Evolutionary conservation across 495 filamentous ascomycete genomes (phyloP), one percentile per base, ranked within the genome.

Genomic region (Penicillium paxilli): DNA sequence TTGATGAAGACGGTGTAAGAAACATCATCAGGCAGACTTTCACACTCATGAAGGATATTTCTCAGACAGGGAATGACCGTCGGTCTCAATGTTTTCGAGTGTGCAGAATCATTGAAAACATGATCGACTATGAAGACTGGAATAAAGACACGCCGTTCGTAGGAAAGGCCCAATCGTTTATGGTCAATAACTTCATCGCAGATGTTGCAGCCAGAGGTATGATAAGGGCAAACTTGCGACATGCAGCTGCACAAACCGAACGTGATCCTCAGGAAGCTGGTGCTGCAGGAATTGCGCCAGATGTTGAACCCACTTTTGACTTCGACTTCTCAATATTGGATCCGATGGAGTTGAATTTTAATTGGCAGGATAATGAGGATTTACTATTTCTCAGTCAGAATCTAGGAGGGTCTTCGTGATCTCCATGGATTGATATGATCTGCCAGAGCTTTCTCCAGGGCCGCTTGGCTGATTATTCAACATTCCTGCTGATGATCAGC

Each of bases 61-160:
- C 47, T 38, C 30, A 49, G 16, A 49, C 47, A 23, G 47, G 19
- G 10, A 49, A 38, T 38, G 47, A 49, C 21, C 28, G 47, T 24
- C 47, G 47, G 4, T 23, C 8, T 23, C 47, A 49, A 16, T 49
- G 47, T 16, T 7, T 49, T 3, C 47, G 47, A 21, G 47, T 49
- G 8, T 49, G 47, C 47, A 38, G 47, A 24, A 49, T 49, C 16
- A 49, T 38, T 12, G 47, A 49, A n/a, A 10, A 49, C 19, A 49
- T 49, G 47, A 38, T 49, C 6, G 32, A 49, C 28, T 48, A 48
- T 21, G 47, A 49, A 38, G 47, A 49, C 32, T 49, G 47, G 47
- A 25, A 49, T 10, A 49, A 37, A 17, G 47, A 49, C 8, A 38
- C 32, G 21, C 47, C 47, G 32, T 49, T 38, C 14, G 2, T 38